phyloP scores from a whole-genome alignment of 345 rosid species.

The Gynandropsis gynandra region DNA sequence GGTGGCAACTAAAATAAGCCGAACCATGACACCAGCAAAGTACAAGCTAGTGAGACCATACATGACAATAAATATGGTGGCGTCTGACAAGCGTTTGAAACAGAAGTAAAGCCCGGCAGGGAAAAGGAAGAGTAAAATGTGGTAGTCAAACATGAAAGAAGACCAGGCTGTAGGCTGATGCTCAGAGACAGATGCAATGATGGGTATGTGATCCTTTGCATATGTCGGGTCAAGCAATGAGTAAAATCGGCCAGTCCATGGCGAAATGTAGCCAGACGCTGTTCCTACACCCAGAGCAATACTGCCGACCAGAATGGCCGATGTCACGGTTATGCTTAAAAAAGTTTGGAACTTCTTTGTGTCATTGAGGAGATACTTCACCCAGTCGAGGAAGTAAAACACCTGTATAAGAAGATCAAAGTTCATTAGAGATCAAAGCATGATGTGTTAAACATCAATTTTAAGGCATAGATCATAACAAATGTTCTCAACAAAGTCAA shows the following conservation, averaged over 20 bases:
- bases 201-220: constrained; percentile 97
- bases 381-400: constrained; percentile 93
- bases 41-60: constrained; percentile 99
- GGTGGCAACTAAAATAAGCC: constrained; percentile 92
- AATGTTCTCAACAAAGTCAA: background rate
- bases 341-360: constrained; percentile 79
- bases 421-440: background rate
- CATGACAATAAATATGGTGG: constrained; percentile 95
- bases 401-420: constrained; percentile 45
- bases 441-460: background rate
- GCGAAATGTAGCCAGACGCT: constrained; percentile 96
- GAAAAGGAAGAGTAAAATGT: constrained; percentile 93
- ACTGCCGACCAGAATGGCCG: constrained; percentile 57
- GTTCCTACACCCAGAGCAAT: constrained; percentile 83
- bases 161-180: constrained; percentile 99
- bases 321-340: constrained; percentile 79
- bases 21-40: constrained; percentile 99
- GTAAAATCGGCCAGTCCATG: constrained; percentile 98
- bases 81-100: constrained; percentile 91
- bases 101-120: constrained; percentile 99
- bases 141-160: constrained; percentile 97
- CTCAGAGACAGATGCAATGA: constrained; percentile 99
- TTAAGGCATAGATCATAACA: background rate
- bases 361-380: constrained; percentile 75
- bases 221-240: constrained; percentile 96